Evolutionary conservation across 1,139 yeast species (phyloP).

Genomic region (Kodamaea alishanica): DNA sequence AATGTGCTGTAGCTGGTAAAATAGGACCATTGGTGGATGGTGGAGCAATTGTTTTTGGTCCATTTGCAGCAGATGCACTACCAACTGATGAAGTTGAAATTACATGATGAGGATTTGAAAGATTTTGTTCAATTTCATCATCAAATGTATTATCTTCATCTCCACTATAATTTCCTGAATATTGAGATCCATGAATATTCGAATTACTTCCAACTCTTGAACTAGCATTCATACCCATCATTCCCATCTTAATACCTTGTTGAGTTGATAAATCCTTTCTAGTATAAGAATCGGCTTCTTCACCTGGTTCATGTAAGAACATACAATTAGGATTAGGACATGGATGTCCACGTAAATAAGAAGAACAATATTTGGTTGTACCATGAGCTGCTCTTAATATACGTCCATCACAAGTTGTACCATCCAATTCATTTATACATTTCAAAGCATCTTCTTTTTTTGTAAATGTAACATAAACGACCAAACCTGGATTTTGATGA

Average conservation of each 20-base stretch:
- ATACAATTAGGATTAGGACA: constrained; percentile 99
- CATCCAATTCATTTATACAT: constrained; percentile 92
- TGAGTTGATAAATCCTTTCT: constrained; percentile 88
- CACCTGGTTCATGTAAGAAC: constrained; percentile 99
- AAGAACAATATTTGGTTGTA: constrained; percentile 95
- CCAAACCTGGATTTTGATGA: constrained; percentile 71
- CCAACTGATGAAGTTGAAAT: constrained; percentile 21
- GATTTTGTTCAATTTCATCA: constrained; percentile 12
- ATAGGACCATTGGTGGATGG: constrained; percentile 25
- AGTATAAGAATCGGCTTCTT: constrained; percentile 95
- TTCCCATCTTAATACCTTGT: constrained; percentile 63
- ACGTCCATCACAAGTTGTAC: constrained; percentile 89
- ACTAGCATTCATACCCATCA: constrained; percentile 31
- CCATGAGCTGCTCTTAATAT: constrained; percentile 92
- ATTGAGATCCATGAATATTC: constrained; percentile 12
- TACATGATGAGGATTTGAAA: constrained; percentile 8
- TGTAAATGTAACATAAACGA: constrained; percentile 93
- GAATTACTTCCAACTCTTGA: constrained; percentile 14
- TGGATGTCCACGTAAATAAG: constrained; percentile 89
- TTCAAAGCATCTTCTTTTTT: constrained; percentile 90
- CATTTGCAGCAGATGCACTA: constrained; percentile 3
- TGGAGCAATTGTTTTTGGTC: constrained; percentile 1
- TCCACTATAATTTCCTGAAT: constrained; percentile 13
- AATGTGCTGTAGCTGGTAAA: constrained; percentile 56
- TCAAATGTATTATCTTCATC: constrained; percentile 20